Base-by-base conservation (phyloP, 306 rosid genomes). In the Coriaria nepalensis region DNA sequence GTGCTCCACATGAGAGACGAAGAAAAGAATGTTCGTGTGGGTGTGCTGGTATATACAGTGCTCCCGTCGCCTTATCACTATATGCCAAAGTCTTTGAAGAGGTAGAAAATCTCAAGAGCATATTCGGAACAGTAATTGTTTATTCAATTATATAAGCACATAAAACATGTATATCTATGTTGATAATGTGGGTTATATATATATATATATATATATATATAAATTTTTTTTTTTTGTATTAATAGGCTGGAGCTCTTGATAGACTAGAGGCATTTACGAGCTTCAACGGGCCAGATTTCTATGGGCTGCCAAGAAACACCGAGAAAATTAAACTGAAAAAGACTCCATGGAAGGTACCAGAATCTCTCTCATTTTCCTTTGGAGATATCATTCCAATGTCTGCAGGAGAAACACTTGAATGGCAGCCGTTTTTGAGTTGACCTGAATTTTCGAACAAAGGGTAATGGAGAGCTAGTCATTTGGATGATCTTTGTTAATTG, bases 271-370 rank as follows among this genome's bases (percentile, higher is more conserved):
- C 95, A 33, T 88, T 88, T 68, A 70, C 93, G 56, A 83, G 96
- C 73, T 88, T 88, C 37, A 88, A 83, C 66, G 96, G 95, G 50
- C 88, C 96, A n/a, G 96, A 88, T 68, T 88, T 88, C 68, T 88
- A 88, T 62, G 86, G 95, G 33, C 81, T 88, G 49, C 93, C 96
- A 12, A 63, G 94, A 66, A 88, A 81, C 76, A 63, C 70, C 35
- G 65, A 68, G 11, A 83, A 78, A 69, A 74, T 81, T 50, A 80
- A 53, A 53, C 58, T 88, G 73, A 72, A 61, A 64, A 81, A 72
- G 67, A 68, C 70, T 52, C 77, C 77, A 51, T 83, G 93, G 81
- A 76, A 42, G 70, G 96, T 88, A 52, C 96, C 94, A 0, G 76
- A 83, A 14, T 55, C 40, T 14, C 64, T 78, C 40, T 71, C 86